These are phyloP conservation scores for Beauveria pseudobassiana DNA, from an alignment of 2,329 filamentous ascomycete genomes.

Conservation along the genomic window DNA sequence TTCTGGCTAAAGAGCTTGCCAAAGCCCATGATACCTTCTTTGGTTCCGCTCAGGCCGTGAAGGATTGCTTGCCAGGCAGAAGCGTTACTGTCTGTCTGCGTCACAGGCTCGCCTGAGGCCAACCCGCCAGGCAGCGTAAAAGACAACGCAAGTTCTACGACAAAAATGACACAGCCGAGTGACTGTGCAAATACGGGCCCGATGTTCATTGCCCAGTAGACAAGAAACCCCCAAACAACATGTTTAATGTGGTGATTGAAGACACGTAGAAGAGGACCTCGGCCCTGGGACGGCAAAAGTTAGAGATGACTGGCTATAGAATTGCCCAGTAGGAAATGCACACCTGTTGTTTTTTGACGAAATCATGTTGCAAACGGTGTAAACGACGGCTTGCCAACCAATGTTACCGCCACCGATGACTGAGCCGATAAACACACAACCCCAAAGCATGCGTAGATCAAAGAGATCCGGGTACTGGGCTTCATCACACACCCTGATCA, in stretches of 20 bases:
- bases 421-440: background rate
- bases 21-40: background rate
- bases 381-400: background rate
- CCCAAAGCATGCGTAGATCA: background rate
- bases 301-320: no score
- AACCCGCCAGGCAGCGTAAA: background rate
- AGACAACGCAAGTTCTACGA: background rate
- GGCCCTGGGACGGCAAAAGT: background rate
- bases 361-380: slow-evolving; percentile 1
- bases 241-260: background rate
- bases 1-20: background rate
- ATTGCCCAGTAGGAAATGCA: background rate
- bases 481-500: background rate
- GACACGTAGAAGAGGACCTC: slow-evolving; percentile 6
- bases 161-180: background rate
- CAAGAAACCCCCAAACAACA: background rate
- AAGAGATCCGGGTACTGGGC: background rate
- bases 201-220: slow-evolving; percentile 5
- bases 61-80: background rate
- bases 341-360: background rate
- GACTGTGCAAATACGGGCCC: slow-evolving; percentile 1
- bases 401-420: slow-evolving; percentile 1
- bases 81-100: background rate
- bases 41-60: background rate
- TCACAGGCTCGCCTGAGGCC: background rate